Base-by-base conservation (phyloP, 1,139 yeast genomes). In the Meyerozyma carpophila region DNA sequence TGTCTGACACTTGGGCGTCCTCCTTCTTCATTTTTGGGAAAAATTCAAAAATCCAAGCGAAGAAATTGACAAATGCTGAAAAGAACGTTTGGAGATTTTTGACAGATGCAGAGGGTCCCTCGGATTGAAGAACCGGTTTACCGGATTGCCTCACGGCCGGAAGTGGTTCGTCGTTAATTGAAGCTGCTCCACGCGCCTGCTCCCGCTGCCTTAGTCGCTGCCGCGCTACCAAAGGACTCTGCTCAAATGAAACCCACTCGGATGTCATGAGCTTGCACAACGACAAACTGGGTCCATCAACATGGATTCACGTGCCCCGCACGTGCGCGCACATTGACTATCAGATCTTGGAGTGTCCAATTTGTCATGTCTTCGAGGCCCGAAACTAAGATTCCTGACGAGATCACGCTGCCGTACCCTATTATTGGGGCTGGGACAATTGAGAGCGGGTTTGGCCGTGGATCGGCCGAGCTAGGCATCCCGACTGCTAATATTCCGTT, bases 401-500 rank as follows among this genome's bases (percentile, higher is more conserved):
- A 53, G 0, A 86, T 88, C 1, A 38, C 40, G 7, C 39, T 61
- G 0, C 96, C 95, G 8, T 91, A 61, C 55, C 98, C 98, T 0
- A 68, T 89, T 2, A 58, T 64, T 2, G 75, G 79, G 9, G 62
- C 55, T 8, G 63, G 64, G 43, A 67, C 89, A 31, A 81, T 94
- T 32, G 77, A 87, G 20, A 77, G 93, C 37, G 98, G 99, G 0
- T 93, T 88, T 64, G 99, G 98, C 4, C 76, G 99, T 47, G 99
- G 99, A 1, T 88, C 96, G 0, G 66, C 94, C 0, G 96, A 90
- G 55, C 72, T 94, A 40, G 98, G 98, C 0, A 86, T 90, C 44
- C 98, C 98, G 3, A 93, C 98, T 0, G 98, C 98, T 14, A 93
- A 93, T 57, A 79, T 91, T 21, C 89, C 91, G 1, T 75, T 88